Conservation (phyloP, 2,329 filamentous ascomycete genomes). For the Myotisia sp. region DNA sequence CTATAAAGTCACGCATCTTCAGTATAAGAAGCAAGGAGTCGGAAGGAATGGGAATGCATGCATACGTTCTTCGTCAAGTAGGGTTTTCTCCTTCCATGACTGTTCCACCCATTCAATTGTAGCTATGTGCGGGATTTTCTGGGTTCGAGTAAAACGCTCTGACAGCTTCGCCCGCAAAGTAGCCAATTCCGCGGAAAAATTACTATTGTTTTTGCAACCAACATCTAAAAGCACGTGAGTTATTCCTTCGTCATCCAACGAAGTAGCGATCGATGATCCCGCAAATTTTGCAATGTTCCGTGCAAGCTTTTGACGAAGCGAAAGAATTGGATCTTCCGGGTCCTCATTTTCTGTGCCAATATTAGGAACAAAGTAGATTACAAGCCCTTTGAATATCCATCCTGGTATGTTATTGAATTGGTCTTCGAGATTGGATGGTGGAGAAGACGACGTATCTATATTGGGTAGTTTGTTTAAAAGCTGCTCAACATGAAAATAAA, state of each 20-base stretch:
- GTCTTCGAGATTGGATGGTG: constrained; percentile 35
- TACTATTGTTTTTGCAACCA: constrained; percentile 32
- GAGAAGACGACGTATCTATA: constrained; percentile 20
- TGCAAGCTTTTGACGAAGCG: constrained; percentile 30
- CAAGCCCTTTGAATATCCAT: constrained; percentile 37
- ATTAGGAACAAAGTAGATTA: constrained; percentile 29
- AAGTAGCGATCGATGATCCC: constrained; percentile 44
- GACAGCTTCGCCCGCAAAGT: constrained; percentile 21
- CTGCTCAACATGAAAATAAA: background rate
- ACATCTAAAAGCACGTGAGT: constrained; percentile 61
- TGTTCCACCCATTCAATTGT: constrained; percentile 58
- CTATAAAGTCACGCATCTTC: no score
- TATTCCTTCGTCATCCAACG: constrained; percentile 38
- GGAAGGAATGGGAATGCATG: constrained; percentile 2
- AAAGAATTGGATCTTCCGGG: constrained; percentile 7
- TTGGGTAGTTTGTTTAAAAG: background rate
- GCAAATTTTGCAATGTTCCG: constrained; percentile 53
- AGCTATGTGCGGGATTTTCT: constrained; percentile 54
- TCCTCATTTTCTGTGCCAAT: constrained; percentile 6
- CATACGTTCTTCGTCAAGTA: constrained; percentile 61
- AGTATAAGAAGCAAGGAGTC: background rate
- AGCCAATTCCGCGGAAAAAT: constrained; percentile 24
- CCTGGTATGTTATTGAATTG: constrained; percentile 23
- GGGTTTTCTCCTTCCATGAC: constrained; percentile 64
- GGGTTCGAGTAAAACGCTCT: constrained; percentile 20